phyloP scores from a whole-genome alignment of 805 yeast genomes.

The Ogataea polymorpha region DNA sequence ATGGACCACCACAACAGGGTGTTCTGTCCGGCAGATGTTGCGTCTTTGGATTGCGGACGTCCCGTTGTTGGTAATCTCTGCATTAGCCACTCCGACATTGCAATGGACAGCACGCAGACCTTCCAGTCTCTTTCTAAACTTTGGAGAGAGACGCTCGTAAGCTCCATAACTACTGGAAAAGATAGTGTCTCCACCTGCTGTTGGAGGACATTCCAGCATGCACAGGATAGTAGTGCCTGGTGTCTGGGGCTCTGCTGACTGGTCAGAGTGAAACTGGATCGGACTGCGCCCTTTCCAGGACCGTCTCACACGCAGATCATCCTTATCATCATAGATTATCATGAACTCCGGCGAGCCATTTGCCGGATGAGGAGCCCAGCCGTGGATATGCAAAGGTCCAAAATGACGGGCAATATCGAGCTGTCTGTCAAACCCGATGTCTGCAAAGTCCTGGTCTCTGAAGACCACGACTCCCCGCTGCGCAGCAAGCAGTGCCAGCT shows the following conservation, averaged over 20 bases:
- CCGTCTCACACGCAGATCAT: constrained; percentile 18
- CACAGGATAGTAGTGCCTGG: constrained; percentile 51
- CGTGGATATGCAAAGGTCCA: constrained; percentile 67
- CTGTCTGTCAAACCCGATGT: constrained; percentile 46
- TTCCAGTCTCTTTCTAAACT: constrained; percentile 53
- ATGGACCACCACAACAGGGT: constrained; percentile 69
- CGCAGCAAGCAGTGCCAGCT: constrained; percentile 64
- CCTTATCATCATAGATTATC: constrained; percentile 40
- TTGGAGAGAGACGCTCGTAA: constrained; percentile 66
- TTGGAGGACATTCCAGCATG: constrained; percentile 39
- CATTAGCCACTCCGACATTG: constrained; percentile 66
- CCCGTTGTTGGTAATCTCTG: constrained; percentile 53
- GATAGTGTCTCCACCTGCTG: constrained; percentile 71
- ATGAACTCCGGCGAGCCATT: constrained; percentile 40
- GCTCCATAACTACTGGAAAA: constrained; percentile 71
- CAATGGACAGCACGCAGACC: constrained; percentile 69
- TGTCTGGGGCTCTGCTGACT: constrained; percentile 67
- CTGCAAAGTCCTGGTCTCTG: constrained; percentile 63
- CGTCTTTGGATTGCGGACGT: constrained; percentile 58
- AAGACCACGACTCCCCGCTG: constrained; percentile 67
- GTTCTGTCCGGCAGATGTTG: constrained; percentile 55
- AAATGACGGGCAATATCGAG: constrained; percentile 56
- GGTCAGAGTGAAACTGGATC: constrained; percentile 48
- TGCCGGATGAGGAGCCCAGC: constrained; percentile 50
- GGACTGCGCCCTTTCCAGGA: constrained; percentile 31